Conservation (phyloP, 2,329 filamentous ascomycete genomes). For the Ophiocordyceps polyrhachis-furcata region DNA sequence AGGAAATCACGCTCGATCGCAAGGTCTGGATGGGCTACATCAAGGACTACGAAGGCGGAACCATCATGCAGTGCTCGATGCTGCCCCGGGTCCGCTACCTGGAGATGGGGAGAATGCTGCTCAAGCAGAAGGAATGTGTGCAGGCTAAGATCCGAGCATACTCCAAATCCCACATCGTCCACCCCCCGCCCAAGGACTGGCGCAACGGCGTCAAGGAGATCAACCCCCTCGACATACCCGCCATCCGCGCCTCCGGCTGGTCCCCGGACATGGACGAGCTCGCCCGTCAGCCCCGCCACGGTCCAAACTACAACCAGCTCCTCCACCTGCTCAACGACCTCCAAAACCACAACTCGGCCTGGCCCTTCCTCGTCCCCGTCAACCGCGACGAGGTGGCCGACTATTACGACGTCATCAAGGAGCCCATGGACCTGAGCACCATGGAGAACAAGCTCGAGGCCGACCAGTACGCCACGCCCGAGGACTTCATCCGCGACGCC, state of each 20-base stretch:
- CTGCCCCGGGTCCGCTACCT: constrained; percentile 87
- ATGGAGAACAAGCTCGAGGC: constrained; percentile 95
- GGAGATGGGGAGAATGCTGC: constrained; percentile 77
- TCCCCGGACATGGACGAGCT: constrained; percentile 96
- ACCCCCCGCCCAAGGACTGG: constrained; percentile 75
- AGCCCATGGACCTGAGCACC: constrained; percentile 89
- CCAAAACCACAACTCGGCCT: constrained; percentile 81
- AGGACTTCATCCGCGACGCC: constrained; percentile 83
- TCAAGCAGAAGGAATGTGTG: constrained; percentile 93
- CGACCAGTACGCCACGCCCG: constrained; percentile 75
- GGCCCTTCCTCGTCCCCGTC: constrained; percentile 89
- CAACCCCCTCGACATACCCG: constrained; percentile 69
- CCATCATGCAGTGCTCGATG: constrained; percentile 99
- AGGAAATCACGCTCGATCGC: constrained; percentile 85
- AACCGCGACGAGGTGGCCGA: constrained; percentile 95
- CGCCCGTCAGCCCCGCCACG: constrained; percentile 82
- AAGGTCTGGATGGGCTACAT: constrained; percentile 98
- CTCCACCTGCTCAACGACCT: constrained; percentile 85
- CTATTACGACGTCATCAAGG: constrained; percentile 96
- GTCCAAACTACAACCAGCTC: constrained; percentile 89
- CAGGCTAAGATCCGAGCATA: constrained; percentile 89
- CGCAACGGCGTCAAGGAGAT: constrained; percentile 55
- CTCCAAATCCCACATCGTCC: constrained; percentile 72
- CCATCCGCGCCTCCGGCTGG: constrained; percentile 87
- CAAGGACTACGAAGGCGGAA: constrained; percentile 97